Evolutionary conservation across 768 basidiomycete species (phyloP).

Genomic region (Suillus ampliporus): DNA sequence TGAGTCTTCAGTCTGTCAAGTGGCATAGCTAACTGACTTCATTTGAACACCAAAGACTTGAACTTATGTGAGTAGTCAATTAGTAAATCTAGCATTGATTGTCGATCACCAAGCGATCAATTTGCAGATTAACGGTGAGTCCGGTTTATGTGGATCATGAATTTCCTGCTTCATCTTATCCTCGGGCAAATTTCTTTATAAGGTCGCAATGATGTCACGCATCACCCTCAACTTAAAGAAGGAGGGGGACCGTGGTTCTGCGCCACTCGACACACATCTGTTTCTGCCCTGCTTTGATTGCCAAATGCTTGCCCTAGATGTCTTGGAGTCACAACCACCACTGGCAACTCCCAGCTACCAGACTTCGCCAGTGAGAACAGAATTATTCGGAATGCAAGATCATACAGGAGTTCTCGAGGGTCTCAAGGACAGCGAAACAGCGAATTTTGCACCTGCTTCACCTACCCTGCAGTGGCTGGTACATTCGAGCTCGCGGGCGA

Average conservation of each 20-base stretch:
- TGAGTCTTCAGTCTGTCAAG: background rate
- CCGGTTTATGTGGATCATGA: background rate
- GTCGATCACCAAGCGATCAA: background rate
- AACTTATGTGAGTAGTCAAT: background rate
- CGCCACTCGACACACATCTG: background rate
- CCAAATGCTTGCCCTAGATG: background rate
- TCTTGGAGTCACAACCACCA: background rate
- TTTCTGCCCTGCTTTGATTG: background rate
- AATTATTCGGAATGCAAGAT: no score
- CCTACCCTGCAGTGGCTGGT: background rate
- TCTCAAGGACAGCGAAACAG: background rate
- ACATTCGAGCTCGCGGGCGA: background rate
- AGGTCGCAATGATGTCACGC: conserved; percentile 71
- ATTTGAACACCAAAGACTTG: background rate
- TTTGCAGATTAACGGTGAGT: background rate
- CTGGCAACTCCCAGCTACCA: background rate
- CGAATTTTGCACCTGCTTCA: background rate
- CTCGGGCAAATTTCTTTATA: conserved; percentile 11
- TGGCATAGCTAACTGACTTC: background rate
- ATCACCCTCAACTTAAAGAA: conserved; percentile 66
- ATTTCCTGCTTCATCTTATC: background rate
- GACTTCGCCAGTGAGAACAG: background rate
- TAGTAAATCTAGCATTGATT: background rate
- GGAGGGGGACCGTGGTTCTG: conserved; percentile 23
- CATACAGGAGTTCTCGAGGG: no score